Evolutionary conservation across 192 early-diverging fungal genomes (phyloP).

Genomic region (Coemansia umbellata): DNA sequence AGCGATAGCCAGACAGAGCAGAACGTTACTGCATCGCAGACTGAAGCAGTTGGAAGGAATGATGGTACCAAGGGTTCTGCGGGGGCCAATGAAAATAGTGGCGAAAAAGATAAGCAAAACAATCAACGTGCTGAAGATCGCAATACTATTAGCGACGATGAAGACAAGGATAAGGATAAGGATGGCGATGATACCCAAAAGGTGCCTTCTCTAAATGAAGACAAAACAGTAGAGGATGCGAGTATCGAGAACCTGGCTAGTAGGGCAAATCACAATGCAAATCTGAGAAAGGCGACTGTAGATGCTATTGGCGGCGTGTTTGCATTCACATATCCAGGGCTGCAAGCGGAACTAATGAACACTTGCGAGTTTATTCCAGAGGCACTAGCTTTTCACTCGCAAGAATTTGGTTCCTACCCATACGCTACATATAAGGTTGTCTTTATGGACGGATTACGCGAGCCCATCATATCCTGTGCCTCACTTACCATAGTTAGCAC

Average conservation of each 20-base stretch:
- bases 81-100: conserved; percentile 1
- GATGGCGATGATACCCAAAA: no score
- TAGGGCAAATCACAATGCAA: conserved; percentile 22
- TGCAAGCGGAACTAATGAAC: conserved; percentile 57
- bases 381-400: conserved; percentile 75
- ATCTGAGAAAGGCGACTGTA: conserved; percentile 26
- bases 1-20: not conserved
- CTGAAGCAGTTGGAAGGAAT: not conserved
- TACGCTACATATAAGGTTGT: conserved; percentile 82
- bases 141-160: no score
- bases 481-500: conserved; percentile 73
- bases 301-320: conserved; percentile 58
- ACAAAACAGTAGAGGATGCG: not conserved
- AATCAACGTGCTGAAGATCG: no score
- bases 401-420: conserved; percentile 86
- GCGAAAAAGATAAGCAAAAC: no score
- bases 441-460: conserved; percentile 75
- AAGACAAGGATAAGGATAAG: not conserved
- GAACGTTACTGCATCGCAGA: not conserved
- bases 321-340: conserved; percentile 67
- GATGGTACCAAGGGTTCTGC: not conserved
- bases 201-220: no score
- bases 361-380: conserved; percentile 61
- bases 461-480: conserved; percentile 68
- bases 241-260: not conserved